phyloP scores from a whole-genome alignment of 2,329 filamentous ascomycete species.

The Colletotrichum tabaci region DNA sequence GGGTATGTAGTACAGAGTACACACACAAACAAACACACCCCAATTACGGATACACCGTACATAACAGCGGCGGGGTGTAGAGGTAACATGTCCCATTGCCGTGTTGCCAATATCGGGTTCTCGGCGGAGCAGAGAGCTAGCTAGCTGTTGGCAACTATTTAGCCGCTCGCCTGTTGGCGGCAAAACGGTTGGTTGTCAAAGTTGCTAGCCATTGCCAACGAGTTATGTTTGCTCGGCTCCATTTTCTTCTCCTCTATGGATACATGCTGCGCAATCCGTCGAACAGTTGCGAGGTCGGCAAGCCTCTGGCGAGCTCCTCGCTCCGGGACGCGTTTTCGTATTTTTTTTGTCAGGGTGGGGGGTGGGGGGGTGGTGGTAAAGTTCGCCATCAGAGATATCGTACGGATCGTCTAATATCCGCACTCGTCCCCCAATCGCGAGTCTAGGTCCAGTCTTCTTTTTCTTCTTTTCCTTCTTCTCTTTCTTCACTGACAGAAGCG shows the following conservation, averaged over 20 bases:
- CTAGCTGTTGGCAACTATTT: no score
- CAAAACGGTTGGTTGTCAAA: no score
- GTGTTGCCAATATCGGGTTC: no score
- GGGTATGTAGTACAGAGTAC: not conserved
- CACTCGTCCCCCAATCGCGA: no score
- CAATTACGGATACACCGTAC: not conserved
- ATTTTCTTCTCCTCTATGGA: no score
- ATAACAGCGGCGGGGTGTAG: not conserved
- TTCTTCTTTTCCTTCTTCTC: not conserved
- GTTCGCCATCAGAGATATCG: slow-evolving; percentile 22
- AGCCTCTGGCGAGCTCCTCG: not conserved
- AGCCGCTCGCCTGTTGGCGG: no score
- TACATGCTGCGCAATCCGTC: not conserved
- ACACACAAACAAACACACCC: no score
- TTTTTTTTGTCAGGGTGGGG: not conserved
- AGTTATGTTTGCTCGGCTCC: no score
- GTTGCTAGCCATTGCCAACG: no score
- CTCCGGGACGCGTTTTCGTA: not conserved
- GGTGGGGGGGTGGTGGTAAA: not conserved
- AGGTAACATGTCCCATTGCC: not conserved
- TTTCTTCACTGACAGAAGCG: not conserved
- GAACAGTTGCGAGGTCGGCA: not conserved
- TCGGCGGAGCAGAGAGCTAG: no score
- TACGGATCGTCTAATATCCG: not conserved
- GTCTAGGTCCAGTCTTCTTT: not conserved